phyloP scores from a whole-genome alignment of 2,329 filamentous ascomycete species.

The Curvularia eragrostidis region DNA sequence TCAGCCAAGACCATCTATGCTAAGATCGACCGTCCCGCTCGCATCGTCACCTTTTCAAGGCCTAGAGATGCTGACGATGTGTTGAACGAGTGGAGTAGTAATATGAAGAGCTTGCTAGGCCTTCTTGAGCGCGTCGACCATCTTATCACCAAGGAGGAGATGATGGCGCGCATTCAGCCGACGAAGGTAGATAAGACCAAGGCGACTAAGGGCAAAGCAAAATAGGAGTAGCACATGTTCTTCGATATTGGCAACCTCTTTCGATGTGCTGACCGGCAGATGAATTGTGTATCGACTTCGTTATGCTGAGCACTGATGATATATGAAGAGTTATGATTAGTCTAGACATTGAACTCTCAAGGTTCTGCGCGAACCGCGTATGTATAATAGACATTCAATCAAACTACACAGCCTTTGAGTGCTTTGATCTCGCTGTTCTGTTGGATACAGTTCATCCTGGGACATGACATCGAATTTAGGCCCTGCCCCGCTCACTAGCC shows the following conservation, averaged over 20 bases:
- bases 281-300: not conserved
- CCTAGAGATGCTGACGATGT: conserved; percentile 94
- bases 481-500: conserved; percentile 5
- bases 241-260: conserved; percentile 19
- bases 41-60: conserved; percentile 93
- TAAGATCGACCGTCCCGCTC: conserved; percentile 92
- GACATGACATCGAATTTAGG: not conserved
- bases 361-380: conserved; percentile 43
- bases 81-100: conserved; percentile 97
- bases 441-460: not conserved
- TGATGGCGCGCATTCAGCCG: conserved; percentile 97
- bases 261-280: not conserved
- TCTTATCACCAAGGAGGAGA: conserved; percentile 99
- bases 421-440: not conserved
- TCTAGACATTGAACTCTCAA: conserved; percentile 42
- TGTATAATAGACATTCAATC: conserved; percentile 44
- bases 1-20: conserved; percentile 98
- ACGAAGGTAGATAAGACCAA: conserved; percentile 54
- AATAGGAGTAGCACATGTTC: conserved; percentile 20
- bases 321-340: conserved; percentile 32
- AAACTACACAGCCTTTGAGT: not conserved
- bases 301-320: conserved; percentile 8
- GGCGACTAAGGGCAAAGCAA: conserved; percentile 47
- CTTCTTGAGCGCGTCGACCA: conserved; percentile 92
- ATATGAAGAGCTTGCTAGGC: conserved; percentile 92